Evolutionary conservation across 2,329 filamentous ascomycete species (phyloP).

Genomic region (Alternaria panax): DNA sequence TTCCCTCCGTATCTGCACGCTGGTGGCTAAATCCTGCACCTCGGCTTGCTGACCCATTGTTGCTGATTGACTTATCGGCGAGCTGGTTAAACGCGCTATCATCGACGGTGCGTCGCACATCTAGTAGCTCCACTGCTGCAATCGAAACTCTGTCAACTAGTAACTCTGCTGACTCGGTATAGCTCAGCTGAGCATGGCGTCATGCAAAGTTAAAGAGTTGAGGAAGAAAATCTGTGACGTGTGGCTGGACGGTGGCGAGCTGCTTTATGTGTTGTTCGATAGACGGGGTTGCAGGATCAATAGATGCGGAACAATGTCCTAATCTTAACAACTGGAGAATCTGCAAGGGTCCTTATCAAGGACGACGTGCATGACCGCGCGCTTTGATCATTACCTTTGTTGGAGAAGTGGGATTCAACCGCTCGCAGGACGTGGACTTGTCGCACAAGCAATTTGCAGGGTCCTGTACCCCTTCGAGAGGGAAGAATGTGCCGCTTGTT

Average conservation of each 20-base stretch:
- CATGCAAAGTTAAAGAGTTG: slow-evolving; percentile 9
- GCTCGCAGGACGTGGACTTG: background rate
- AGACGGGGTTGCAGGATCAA: slow-evolving; percentile 1
- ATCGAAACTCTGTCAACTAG: slow-evolving; percentile 10
- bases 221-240: slow-evolving; percentile 11
- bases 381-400: background rate
- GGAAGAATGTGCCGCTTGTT: background rate
- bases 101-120: slow-evolving; percentile 10
- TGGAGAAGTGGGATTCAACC: background rate
- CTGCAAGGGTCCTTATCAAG: slow-evolving; percentile 13
- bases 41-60: slow-evolving; percentile 5
- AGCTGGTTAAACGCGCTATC: slow-evolving; percentile 9
- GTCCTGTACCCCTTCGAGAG: background rate
- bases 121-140: slow-evolving; percentile 1
- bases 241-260: slow-evolving; percentile 16
- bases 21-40: slow-evolving; percentile 14
- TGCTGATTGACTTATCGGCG: slow-evolving; percentile 12
- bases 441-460: slow-evolving; percentile 5
- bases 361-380: background rate
- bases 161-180: slow-evolving; percentile 3
- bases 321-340: slow-evolving; percentile 11
- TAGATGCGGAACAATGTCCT: slow-evolving; percentile 1
- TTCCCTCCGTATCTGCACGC: slow-evolving; percentile 13
- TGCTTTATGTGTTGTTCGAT: slow-evolving; percentile 13
- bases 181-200: slow-evolving; percentile 5